phyloP scores from a whole-genome alignment of 768 basidiomycete species.

The Melanogaster broomeanus region DNA sequence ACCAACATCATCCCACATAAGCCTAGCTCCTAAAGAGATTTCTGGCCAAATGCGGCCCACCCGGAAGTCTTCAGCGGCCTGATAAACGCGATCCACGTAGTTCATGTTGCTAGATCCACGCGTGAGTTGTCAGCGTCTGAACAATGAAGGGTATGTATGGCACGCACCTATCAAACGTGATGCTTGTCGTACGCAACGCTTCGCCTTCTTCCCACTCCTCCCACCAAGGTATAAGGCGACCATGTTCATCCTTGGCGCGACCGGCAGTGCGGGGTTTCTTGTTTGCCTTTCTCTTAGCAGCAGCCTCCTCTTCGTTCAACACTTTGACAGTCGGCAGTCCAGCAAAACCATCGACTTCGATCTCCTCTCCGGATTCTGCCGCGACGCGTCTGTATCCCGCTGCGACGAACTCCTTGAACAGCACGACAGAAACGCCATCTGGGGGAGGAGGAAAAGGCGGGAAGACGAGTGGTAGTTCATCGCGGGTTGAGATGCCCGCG shows the following conservation, averaged over 20 bases:
- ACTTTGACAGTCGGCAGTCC: conserved; percentile 29
- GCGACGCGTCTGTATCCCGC: conserved; percentile 17
- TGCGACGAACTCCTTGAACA: conserved; percentile 43
- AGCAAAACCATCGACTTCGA: conserved; percentile 28
- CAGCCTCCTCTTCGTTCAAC: conserved; percentile 21
- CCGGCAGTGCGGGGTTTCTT: conserved; percentile 21
- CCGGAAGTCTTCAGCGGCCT: conserved; percentile 33
- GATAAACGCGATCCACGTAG: conserved; percentile 22
- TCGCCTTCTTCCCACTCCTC: conserved; percentile 34
- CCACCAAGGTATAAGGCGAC: conserved; percentile 32
- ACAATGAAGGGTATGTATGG: not conserved
- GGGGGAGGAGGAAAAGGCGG: conserved; percentile 51
- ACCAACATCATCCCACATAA: conserved; percentile 33
- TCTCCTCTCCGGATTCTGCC: conserved; percentile 8
- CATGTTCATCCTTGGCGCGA: conserved; percentile 15
- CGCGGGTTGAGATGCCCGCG: not conserved
- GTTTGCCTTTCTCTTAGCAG: conserved; percentile 15
- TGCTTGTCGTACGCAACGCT: conserved; percentile 17
- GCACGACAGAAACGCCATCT: conserved; percentile 40
- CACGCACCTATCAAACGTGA: conserved; percentile 35
- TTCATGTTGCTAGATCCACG: conserved; percentile 4
- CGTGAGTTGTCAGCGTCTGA: not conserved
- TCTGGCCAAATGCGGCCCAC: conserved; percentile 33
- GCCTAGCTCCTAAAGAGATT: conserved; percentile 26
- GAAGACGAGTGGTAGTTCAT: conserved; percentile 24